Base-by-base conservation (phyloP, 2,329 filamentous ascomycete species). In the Diaporthe sp. region DNA sequence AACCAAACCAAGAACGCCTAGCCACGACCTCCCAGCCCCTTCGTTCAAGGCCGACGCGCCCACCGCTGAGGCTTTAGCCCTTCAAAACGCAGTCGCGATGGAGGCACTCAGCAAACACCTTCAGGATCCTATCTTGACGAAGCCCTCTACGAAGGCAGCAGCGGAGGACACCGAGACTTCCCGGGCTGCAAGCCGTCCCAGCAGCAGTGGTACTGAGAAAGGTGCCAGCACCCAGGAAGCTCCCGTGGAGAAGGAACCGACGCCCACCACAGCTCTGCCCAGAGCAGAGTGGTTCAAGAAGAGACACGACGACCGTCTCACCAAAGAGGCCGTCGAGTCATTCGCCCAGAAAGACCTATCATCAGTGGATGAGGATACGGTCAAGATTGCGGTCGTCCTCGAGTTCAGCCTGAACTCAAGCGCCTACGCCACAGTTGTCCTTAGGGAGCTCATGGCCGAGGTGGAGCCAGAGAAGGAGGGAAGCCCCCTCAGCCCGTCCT, bases 341-440 rank as follows among this genome's bases (percentile, higher is more conserved):
- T 42, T 79, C 76, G 19, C 75, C 73, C 63, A 80, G 78, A 63
- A 76, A 76, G 44, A 75, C 77, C 10, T 78, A 72, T 66, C 75
- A 70, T 10, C 17, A 71, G 22, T 72, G 39, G 77, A 72, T 7
- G 78, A 79, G 22, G 77, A 78, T 35, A 15, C 73, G 61, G 75
- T 78, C 70, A 81, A 82, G 75, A 80, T 84, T 74, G 82, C 82
- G 25, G 82, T 84, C 10, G 78, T 81, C 10, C 80, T 84, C 42
- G 83, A 83, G 73, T 83, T 84, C 73, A 80, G 81, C 47, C 78
- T 84, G 10, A 80, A 79, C 68, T 74, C 79, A 22, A 84, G 82
- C 79, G 83, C 82, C 77, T 84, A 84, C 58, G 82, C 82, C 2
- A 84, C 82, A 19, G 78, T 84, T 71, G 82, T 82, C 30, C 79